Evolutionary conservation across 768 basidiomycete species (phyloP).

Genomic region (Boletus edulis): DNA sequence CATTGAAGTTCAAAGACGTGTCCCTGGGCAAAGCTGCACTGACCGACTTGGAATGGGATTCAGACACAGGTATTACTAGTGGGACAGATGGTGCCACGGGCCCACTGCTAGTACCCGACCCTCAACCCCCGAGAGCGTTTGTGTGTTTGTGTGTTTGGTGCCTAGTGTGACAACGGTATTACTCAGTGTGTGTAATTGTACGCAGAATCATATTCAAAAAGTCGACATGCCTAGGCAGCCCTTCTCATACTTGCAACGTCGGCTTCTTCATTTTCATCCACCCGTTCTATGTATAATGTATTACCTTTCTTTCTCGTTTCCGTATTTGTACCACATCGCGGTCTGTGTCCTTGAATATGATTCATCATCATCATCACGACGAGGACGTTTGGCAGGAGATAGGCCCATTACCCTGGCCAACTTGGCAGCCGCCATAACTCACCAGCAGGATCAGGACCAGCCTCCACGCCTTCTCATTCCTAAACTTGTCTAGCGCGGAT

Average conservation of each 20-base stretch:
- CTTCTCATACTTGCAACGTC: neutral
- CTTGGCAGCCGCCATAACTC: neutral
- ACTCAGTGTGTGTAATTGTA: slow-evolving; percentile 21
- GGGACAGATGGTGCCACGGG: neutral
- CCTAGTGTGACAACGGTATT: slow-evolving; percentile 23
- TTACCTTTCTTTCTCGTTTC: neutral
- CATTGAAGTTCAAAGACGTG: slow-evolving; percentile 41
- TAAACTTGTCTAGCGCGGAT: neutral
- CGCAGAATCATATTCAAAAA: slow-evolving; percentile 16
- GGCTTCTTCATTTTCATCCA: neutral
- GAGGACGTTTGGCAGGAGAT: neutral
- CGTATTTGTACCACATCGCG: neutral
- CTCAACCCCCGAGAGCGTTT: neutral
- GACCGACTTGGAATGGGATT: slow-evolving; percentile 27
- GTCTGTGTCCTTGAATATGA: slow-evolving; percentile 1
- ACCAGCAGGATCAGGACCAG: slow-evolving; percentile 5
- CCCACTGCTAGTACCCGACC: neutral
- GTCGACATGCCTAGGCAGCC: neutral
- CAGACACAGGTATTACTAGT: slow-evolving; percentile 26
- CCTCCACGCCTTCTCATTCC: neutral
- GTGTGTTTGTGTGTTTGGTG: slow-evolving; percentile 2
- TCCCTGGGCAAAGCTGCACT: slow-evolving; percentile 25
- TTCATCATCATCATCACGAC: neutral
- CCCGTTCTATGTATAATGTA: slow-evolving; percentile 12
- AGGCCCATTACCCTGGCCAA: neutral